A percentile compares a stretch with the other conserved stretches of the same genome.
phyloP scores from a whole-genome alignment of 768 basidiomycete species.

The Hypholoma sublateritium region DNA sequence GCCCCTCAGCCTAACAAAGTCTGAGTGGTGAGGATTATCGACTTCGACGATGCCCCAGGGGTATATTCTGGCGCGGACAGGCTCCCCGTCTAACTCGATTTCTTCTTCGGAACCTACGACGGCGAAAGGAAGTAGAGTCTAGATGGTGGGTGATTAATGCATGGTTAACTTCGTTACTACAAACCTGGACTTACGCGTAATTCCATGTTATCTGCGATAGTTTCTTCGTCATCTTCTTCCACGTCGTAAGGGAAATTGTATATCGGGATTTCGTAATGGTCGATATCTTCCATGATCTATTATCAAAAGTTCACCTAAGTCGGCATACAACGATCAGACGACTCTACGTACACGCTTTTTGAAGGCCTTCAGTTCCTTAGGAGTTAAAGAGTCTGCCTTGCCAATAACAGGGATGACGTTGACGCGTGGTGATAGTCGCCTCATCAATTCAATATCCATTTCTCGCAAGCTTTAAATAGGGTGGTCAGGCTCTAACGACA shows the following conservation, averaged over 20 bases:
- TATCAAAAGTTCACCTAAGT: neutral
- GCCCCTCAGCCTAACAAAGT: conserved; percentile 75
- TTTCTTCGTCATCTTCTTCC: conserved; percentile 93
- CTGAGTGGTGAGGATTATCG: conserved; percentile 89
- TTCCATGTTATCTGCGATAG: conserved; percentile 86
- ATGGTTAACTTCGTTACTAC: neutral
- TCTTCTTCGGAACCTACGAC: conserved; percentile 90
- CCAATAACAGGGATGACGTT: conserved; percentile 94
- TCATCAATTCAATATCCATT: conserved; percentile 94
- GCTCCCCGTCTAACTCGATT: conserved; percentile 76
- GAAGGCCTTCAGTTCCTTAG: conserved; percentile 77
- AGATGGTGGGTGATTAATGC: neutral
- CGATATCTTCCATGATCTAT: conserved; percentile 92
- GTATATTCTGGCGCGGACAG: conserved; percentile 79
- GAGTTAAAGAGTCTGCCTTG: conserved; percentile 85
- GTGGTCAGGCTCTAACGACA: conserved; percentile 10
- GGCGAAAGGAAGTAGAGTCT: conserved; percentile 80
- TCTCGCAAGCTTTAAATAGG: conserved; percentile 60
- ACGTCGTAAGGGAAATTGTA: conserved; percentile 95
- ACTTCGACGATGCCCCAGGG: conserved; percentile 94
- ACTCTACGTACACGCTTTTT: conserved; percentile 63
- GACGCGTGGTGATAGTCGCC: conserved; percentile 82
- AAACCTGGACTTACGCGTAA: conserved; percentile 54
- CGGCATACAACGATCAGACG: neutral
- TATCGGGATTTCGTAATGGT: conserved; percentile 84